Base-by-base conservation (phyloP, 2,329 filamentous ascomycete genomes). In the Fusarium sp. region DNA sequence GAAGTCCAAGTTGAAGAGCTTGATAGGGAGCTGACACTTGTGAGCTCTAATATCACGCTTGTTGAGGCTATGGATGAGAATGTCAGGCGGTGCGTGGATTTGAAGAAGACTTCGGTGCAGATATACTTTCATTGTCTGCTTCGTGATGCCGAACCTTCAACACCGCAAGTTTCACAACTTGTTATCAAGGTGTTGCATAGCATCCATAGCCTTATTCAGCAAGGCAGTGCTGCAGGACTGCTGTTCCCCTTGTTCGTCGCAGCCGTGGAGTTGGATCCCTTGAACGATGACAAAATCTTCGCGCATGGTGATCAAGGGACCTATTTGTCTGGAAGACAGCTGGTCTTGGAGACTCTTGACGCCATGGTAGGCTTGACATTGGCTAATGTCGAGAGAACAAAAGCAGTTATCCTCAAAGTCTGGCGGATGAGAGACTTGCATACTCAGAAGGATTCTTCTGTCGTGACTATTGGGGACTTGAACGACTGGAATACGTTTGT, bases 81-180 rank as follows among this genome's bases (percentile, higher is more conserved):
- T 2, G 38, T 76, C 11, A 76, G 77, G 14, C 59, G 74, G 8
- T 60, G 77, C 6, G 66, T 76, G 3, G 76, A 78, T 15, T 73
- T 83, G 5, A 80, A 79, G 6, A 78, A 83, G 11, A 72, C 84
- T 5, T 82, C 84, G 2, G 83, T 83, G 0, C 74, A 82, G 8
- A 69, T 86, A 2, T 86, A 86, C 53, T 77, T 84, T 5, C 81
- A 85, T 52, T 85, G 84, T 58, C 80, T 83, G 3, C 72, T 86
- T 3, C 79, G 82, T 35, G 81, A 81, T 13, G 83, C 84, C 4
- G 77, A 77, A 1, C 85, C 85, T 0, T 76, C 80, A 0, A 84
- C 68, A 1, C 49, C 64, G 0, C 54, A 53, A 2, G 73, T 73
- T 0, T 59, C 58, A 2, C n/a, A 56, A 0, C 61, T 73, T 1